These are phyloP conservation scores for Pyracantha coccinea DNA, from an alignment of 331 rosid genomes.

Conservation along the genomic window DNA sequence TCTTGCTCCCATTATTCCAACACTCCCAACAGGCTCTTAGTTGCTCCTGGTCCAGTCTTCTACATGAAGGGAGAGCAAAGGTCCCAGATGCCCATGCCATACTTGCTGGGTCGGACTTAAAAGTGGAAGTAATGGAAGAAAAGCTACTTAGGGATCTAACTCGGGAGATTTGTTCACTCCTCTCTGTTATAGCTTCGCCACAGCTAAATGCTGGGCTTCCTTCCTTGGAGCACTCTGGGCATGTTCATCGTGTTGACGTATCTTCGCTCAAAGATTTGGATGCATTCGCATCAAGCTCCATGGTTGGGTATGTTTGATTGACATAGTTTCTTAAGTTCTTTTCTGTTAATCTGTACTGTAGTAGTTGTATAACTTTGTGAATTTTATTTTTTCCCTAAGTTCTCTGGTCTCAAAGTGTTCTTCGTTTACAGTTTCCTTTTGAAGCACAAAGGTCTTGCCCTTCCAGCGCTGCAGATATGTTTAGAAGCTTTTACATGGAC, in stretches of 20 bases:
- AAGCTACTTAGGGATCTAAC: conserved; percentile 81
- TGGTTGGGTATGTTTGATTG: conserved; percentile 69
- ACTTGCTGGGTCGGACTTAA: conserved; percentile 71
- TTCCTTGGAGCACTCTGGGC: conserved; percentile 82
- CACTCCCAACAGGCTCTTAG: conserved; percentile 66
- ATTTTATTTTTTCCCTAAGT: neutral
- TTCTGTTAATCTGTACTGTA: conserved; percentile 1
- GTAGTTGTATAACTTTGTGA: neutral
- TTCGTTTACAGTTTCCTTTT: conserved; percentile 63
- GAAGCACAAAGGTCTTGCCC: conserved; percentile 63
- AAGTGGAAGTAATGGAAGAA: conserved; percentile 93
- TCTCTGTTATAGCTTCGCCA: conserved; percentile 64
- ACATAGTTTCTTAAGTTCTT: conserved; percentile 3
- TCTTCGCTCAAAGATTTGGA: conserved; percentile 73
- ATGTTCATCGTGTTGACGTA: conserved; percentile 47
- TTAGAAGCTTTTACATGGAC: conserved; percentile 83
- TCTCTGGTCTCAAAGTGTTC: neutral
- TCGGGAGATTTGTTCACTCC: conserved; percentile 72
- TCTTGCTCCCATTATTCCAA: conserved; percentile 65
- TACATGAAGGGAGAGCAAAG: conserved; percentile 82
- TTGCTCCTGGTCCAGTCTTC: conserved; percentile 80
- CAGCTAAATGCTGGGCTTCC: conserved; percentile 68
- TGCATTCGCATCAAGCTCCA: conserved; percentile 52
- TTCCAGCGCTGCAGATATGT: conserved; percentile 66
- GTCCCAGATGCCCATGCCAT: conserved; percentile 75